Conservation (phyloP, 345 rosid genomes). For the Eutrema yunnanense region DNA sequence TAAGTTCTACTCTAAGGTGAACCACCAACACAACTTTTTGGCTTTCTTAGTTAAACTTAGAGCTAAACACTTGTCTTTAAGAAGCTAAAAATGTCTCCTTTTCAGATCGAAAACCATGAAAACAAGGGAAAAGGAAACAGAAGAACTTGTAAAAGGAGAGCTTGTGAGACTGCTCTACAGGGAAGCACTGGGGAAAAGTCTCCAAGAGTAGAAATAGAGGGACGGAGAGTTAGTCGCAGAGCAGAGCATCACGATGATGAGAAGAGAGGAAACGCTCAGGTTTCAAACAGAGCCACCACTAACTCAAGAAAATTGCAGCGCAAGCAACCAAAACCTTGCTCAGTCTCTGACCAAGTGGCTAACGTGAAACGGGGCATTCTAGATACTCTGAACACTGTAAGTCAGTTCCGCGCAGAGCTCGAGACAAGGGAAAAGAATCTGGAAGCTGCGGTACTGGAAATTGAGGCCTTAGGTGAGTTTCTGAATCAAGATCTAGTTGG, state of each 20-base stretch:
- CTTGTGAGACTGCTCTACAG: not conserved
- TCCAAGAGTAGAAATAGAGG: not conserved
- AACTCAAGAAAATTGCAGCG: not conserved
- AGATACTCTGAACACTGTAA: slow-evolving; percentile 10
- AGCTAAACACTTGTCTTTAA: not conserved
- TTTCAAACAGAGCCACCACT: not conserved
- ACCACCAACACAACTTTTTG: not conserved
- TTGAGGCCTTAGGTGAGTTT: slow-evolving; percentile 18
- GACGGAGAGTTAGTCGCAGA: not conserved
- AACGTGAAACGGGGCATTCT: slow-evolving; percentile 2
- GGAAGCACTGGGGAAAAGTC: not conserved
- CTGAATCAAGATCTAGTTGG: not conserved
- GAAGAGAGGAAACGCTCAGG: not conserved
- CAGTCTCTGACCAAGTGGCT: slow-evolving; percentile 20
- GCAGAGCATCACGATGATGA: too few species aligned
- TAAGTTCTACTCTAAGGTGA: slow-evolving; percentile 25
- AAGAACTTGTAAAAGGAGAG: slow-evolving; percentile 9
- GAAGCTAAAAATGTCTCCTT: not conserved
- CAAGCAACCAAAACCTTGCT: not conserved
- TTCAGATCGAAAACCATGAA: slow-evolving; percentile 2
- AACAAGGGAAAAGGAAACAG: not conserved
- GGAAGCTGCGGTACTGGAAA: slow-evolving; percentile 3
- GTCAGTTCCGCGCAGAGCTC: not conserved
- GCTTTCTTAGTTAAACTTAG: not conserved
- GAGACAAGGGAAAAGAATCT: slow-evolving; percentile 19